Evolutionary conservation across 2,329 filamentous ascomycete species (phyloP), one percentile per base, ranked within the genome.

Genomic region (Pseudogymnoascus sp.): DNA sequence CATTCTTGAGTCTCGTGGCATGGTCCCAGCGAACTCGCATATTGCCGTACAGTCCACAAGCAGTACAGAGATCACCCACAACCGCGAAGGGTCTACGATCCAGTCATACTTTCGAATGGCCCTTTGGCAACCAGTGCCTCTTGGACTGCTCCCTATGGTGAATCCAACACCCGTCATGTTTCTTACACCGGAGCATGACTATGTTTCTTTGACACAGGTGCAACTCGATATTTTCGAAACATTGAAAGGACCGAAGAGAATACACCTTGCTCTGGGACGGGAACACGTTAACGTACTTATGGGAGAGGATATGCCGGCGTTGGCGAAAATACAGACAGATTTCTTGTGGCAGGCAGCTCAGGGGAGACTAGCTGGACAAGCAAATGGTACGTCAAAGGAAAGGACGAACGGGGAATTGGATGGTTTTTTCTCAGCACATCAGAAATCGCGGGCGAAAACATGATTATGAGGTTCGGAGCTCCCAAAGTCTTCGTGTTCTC

Each of bases 201-300:
- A 21, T 9, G 61, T 66, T 8, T 62, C 63, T 40, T 26, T 61
- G 8, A 59, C 69, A 4, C 65, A 68, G 35, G 64, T 62, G 19
- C 72, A 74, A 63, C 63, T 64, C 13, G 67, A 62, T 36, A 53
- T 67, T 17, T 70, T 67, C 57, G 65, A 71, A 13, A 60, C 23
- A 5, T 50, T 74, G 6, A 11, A 60, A 15, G 66, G 63, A 1
- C 69, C 69, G 4, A 74, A 74, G 63, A 60, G 63, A 50, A 26
- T 66, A 50, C 63, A 68, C 60, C 23, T 73, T 38, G 69, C 66
- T 9, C 38, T 63, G 1, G 71, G 67, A 4, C 71, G 66, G 61
- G 71, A 67, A 1, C 72, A 74, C 66, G 38, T 73, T 40, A 65
- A 70, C 61, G 65, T 74, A 26, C 62, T 71, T 15, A 66, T 61